Conservation (phyloP, 2,329 filamentous ascomycete species). For the Graphilbum sp. region DNA sequence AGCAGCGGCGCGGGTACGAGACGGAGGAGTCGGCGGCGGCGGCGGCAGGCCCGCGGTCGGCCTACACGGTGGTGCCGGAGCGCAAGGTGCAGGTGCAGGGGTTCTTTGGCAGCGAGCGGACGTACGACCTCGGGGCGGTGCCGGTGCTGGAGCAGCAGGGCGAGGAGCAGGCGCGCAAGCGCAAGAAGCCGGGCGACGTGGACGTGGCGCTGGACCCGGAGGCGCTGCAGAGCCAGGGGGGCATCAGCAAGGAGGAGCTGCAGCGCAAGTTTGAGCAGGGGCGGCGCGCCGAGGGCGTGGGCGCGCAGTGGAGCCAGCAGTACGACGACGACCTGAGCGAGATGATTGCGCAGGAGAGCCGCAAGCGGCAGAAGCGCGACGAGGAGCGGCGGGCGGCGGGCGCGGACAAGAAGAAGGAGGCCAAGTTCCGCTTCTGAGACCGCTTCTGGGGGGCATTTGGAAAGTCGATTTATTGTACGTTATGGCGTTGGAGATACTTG, state of each 20-base stretch:
- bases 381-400: slow-evolving; percentile 46
- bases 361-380: slow-evolving; percentile 80
- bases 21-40: slow-evolving; percentile 57
- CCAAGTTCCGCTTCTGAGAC: slow-evolving; percentile 33
- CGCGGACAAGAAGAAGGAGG: slow-evolving; percentile 39
- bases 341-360: slow-evolving; percentile 87
- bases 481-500: too few species aligned
- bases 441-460: slow-evolving; percentile 20
- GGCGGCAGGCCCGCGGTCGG: slow-evolving; percentile 45
- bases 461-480: not conserved
- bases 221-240: slow-evolving; percentile 55
- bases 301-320: slow-evolving; percentile 41
- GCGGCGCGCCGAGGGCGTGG: slow-evolving; percentile 46
- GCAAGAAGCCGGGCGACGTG: slow-evolving; percentile 92
- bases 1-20: slow-evolving; percentile 68
- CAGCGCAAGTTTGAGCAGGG: slow-evolving; percentile 64
- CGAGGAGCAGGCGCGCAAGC: slow-evolving; percentile 45
- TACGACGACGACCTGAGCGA: slow-evolving; percentile 80
- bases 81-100: slow-evolving; percentile 71
- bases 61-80: slow-evolving; percentile 83
- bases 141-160: slow-evolving; percentile 62
- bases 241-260: slow-evolving; percentile 72
- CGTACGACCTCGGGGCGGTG: slow-evolving; percentile 63
- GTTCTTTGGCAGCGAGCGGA: slow-evolving; percentile 90
- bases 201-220: slow-evolving; percentile 87